Percentiles rank a stretch among this genome's conserved stretches.
Evolutionary conservation across 2,329 filamentous ascomycete species (phyloP).

Genomic region (Trichoderma citrinoviride): DNA sequence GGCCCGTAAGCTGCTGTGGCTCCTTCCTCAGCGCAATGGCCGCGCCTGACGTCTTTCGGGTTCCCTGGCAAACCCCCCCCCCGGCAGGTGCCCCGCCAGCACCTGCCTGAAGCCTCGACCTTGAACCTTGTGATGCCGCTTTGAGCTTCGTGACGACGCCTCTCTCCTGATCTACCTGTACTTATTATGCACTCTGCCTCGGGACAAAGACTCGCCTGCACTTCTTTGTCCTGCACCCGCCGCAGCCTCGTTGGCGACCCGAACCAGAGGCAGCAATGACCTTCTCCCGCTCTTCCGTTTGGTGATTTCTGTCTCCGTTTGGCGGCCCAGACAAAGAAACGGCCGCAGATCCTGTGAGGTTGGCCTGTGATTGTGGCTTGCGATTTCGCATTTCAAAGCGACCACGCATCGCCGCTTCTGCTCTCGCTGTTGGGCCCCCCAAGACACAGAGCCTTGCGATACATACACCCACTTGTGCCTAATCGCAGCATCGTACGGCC

Average conservation of each 20-base stretch:
- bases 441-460: too few species aligned
- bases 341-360: too few species aligned
- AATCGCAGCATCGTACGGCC: neutral
- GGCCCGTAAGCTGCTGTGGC: neutral
- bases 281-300: too few species aligned
- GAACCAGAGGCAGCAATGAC: neutral
- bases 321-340: too few species aligned
- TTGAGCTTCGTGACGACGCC: constrained; percentile 19
- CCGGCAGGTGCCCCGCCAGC: constrained; percentile 15
- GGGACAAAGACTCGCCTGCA: neutral
- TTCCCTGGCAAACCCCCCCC: constrained; percentile 10
- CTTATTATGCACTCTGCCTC: too few species aligned
- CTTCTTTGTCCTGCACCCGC: neutral
- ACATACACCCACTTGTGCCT: neutral
- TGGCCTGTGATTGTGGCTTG: too few species aligned
- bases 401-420: too few species aligned
- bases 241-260: neutral
- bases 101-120: constrained; percentile 1
- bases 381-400: too few species aligned
- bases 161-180: constrained; percentile 2
- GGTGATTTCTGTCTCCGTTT: too few species aligned
- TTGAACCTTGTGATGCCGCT: constrained; percentile 12
- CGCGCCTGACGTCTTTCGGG: constrained; percentile 21
- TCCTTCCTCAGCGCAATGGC: neutral
- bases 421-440: too few species aligned